Conservation (phyloP, 148 eudicot species). For the Rhododendron kiyosumense region DNA sequence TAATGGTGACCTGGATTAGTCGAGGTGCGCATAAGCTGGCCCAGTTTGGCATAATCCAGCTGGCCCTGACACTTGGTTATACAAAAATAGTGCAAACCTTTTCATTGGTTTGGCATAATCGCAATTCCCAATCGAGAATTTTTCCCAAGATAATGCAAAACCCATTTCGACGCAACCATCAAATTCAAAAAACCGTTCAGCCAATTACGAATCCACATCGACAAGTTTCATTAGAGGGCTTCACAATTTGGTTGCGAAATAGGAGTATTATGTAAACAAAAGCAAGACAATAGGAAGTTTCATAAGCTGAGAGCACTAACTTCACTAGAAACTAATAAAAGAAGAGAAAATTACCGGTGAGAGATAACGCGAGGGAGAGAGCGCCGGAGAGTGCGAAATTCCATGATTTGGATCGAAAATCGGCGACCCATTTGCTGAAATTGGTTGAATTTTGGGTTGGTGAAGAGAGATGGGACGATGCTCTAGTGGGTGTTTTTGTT, state of each 20-base stretch:
- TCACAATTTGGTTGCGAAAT: neutral
- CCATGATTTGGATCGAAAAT: conserved; percentile 38
- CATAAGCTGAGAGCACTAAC: neutral
- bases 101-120: neutral
- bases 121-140: neutral
- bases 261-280: neutral
- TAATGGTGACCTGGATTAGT: no score
- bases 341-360: conserved; percentile 33
- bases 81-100: neutral
- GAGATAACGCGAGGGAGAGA: conserved; percentile 56
- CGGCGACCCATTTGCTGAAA: conserved; percentile 40
- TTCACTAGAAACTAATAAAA: neutral
- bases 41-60: no score
- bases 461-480: conserved; percentile 14
- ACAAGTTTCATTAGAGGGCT: neutral
- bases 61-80: no score
- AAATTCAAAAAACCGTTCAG: neutral
- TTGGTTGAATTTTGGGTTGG: conserved; percentile 7
- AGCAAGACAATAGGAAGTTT: neutral
- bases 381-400: conserved; percentile 61
- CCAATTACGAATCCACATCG: neutral
- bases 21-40: no score
- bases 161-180: neutral
- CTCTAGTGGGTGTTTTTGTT: conserved; percentile 11
- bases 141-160: neutral